phyloP scores from a whole-genome alignment of 495 filamentous ascomycete genomes.

The Aspergillus asperescens region DNA sequence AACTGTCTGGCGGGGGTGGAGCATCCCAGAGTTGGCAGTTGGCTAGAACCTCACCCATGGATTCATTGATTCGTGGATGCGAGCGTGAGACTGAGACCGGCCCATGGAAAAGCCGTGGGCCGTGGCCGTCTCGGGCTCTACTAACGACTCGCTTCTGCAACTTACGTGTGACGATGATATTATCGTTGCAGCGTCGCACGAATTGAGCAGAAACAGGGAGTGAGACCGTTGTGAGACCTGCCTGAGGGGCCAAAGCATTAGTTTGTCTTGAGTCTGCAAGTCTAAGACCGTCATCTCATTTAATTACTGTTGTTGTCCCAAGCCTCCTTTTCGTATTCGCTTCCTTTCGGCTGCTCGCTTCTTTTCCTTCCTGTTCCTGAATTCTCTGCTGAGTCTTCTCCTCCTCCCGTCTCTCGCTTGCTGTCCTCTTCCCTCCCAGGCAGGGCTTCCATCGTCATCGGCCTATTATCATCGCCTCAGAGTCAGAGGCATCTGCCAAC shows the following conservation, averaged over 20 bases:
- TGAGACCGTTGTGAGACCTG: conserved; percentile 6
- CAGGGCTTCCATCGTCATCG: not conserved
- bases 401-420: not conserved
- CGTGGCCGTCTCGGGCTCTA: too few species aligned
- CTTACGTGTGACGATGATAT: not conserved
- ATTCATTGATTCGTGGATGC: too few species aligned
- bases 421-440: conserved; percentile 3
- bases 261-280: conserved; percentile 17
- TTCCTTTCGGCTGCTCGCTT: conserved; percentile 1
- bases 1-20: not conserved
- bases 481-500: not conserved
- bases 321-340: conserved; percentile 5
- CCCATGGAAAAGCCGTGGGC: not conserved
- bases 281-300: conserved; percentile 19
- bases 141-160: not conserved
- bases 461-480: not conserved
- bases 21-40: not conserved
- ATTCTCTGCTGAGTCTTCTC: not conserved
- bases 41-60: too few species aligned
- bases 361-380: conserved; percentile 3
- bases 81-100: not conserved
- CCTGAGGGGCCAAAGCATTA: not conserved
- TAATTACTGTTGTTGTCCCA: conserved; percentile 8
- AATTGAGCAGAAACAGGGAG: not conserved
- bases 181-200: not conserved